A percentile compares a stretch with the other conserved stretches of the same genome.
Conservation (phyloP, 176 grass and related monocot species). For the Calamus simplicifolius region DNA sequence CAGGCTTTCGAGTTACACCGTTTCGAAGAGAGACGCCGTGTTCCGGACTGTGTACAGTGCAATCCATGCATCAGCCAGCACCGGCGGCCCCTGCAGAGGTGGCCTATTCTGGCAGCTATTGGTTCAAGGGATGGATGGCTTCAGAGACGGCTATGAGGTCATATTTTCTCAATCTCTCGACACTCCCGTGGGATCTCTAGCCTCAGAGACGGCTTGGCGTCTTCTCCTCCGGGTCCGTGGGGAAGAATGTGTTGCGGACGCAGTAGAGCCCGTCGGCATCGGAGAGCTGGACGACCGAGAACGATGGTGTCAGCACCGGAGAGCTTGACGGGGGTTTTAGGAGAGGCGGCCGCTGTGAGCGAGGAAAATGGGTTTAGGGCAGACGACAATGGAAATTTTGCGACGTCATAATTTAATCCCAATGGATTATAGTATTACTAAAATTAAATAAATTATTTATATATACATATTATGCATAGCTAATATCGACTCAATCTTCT, state of each 20-base stretch:
- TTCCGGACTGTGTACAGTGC: not conserved
- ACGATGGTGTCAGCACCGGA: too few species aligned
- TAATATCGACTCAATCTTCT: too few species aligned
- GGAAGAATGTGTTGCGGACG: constrained; percentile 77
- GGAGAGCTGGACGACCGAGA: too few species aligned
- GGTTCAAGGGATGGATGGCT: not conserved
- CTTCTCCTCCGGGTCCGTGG: constrained; percentile 53
- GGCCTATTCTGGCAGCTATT: constrained; percentile 23
- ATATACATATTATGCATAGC: too few species aligned
- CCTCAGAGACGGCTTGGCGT: constrained; percentile 34
- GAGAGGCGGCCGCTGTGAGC: too few species aligned
- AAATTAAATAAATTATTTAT: too few species aligned
- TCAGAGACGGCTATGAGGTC: constrained; percentile 17
- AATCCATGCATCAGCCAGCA: constrained; percentile 6
- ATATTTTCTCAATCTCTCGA: constrained; percentile 3
- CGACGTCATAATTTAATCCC: too few species aligned
- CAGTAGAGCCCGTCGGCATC: constrained; percentile 62
- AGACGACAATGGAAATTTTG: too few species aligned
- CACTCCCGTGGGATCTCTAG: constrained; percentile 6
- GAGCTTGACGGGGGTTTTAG: too few species aligned
- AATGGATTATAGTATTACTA: too few species aligned
- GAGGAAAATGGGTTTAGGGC: too few species aligned
- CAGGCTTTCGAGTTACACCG: not conserved
- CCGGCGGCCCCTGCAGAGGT: not conserved
- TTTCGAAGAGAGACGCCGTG: not conserved